phyloP scores from a whole-genome alignment of 2,329 filamentous ascomycete genomes.

The Ophiocordyceps camponoti-leonardi region DNA sequence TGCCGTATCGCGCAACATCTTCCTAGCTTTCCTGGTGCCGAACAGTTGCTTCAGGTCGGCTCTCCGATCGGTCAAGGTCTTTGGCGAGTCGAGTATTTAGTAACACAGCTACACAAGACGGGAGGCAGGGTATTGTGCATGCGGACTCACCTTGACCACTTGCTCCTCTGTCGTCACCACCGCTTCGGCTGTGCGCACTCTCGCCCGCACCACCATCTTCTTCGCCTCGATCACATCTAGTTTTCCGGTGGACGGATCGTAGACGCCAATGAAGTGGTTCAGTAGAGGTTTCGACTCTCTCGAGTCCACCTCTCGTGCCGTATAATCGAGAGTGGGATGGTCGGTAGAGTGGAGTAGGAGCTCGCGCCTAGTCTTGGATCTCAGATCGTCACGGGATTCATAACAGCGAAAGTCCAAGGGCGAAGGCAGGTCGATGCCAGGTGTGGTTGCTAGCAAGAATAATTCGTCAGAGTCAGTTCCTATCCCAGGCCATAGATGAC shows the following conservation, averaged over 20 bases:
- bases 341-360: slow-evolving; percentile 39
- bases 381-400: slow-evolving; percentile 18
- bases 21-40: slow-evolving; percentile 73
- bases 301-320: slow-evolving; percentile 28
- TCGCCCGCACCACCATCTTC: slow-evolving; percentile 43
- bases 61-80: slow-evolving; percentile 44
- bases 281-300: slow-evolving; percentile 19
- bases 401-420: slow-evolving; percentile 30
- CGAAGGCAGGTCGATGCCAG: slow-evolving; percentile 18
- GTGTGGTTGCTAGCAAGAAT: slow-evolving; percentile 12
- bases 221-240: slow-evolving; percentile 45
- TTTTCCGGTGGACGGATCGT: slow-evolving; percentile 40
- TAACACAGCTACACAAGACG: too few species aligned
- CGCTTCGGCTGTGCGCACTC: slow-evolving; percentile 25
- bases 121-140: too few species aligned
- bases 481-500: neutral
- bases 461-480: neutral
- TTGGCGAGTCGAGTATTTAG: neutral
- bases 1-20: slow-evolving; percentile 50
- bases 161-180: slow-evolving; percentile 6
- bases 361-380: slow-evolving; percentile 19
- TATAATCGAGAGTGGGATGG: slow-evolving; percentile 43
- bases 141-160: slow-evolving; percentile 8
- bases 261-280: slow-evolving; percentile 49
- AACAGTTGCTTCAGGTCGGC: slow-evolving; percentile 62